Evolutionary conservation across 768 basidiomycete genomes (phyloP), one percentile per base, ranked within the genome.

Genomic region (Pisolithus albus): DNA sequence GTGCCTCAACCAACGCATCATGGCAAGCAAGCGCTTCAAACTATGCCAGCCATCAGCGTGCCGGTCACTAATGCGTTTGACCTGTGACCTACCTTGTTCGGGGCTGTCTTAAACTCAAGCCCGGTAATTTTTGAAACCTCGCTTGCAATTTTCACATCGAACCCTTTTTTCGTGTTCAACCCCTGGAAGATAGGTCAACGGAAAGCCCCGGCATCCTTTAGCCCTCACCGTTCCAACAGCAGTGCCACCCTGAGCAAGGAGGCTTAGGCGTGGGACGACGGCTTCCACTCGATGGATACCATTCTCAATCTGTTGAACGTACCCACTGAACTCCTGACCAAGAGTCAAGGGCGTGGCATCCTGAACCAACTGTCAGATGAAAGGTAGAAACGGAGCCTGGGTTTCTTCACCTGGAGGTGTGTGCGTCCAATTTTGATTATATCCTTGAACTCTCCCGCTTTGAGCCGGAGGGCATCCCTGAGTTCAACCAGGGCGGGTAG

Each of bases 361-460:
- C 86, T 96, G 46, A 50, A 50, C 51, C 53, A 19, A 43, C 39
- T 56, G 16, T 34, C 45, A 47, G 39, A 6, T 39, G 32, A 1
- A 43, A 32, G 50, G 48, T 24, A 24, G n/a, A 23, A 18, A 21
- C 21, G 32, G 41, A 45, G 9, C 18, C 1, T 43, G 37, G 24
- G 24, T 11, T 43, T 37, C 47, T 59, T 45, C 50, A 81, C 86
- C 75, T 92, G 90, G 53, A 99, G 72, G 71, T 99, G 96, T 5
- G 96, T 99, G 41, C 96, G 87, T 37, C 96, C 96, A 62, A 99
- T 99, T 70, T 99, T 99, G 70, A 98, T 92, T 62, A 99, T 98
- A 63, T 86, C 72, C 28, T 87, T 84, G 65, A 98, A 99, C 1
- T 75, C 77, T 59, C 86, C 82, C 11, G 85, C 73, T 74, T 98